Base-by-base conservation (phyloP, 2,329 filamentous ascomycete species). In the Colletotrichum neosansevieriae region DNA sequence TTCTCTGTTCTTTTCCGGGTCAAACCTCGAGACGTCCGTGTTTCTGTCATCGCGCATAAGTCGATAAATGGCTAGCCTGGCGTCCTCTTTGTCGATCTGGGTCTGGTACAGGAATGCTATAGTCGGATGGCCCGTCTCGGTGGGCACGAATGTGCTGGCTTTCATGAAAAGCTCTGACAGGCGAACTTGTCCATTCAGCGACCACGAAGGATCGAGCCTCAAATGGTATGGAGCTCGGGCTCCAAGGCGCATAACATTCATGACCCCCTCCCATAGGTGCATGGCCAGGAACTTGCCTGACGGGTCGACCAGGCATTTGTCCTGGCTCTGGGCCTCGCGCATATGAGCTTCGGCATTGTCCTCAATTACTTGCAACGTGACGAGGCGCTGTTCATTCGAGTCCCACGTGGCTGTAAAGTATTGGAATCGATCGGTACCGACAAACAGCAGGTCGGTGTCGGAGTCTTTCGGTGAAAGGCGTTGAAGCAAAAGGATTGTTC, bases 321-420 rank as follows among this genome's bases (percentile, higher is more conserved):
- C 93, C 72, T 92, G 91, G 67, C 92, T 94, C 77, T 95, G 92
- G 7, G 92, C 91, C 75, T 97, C 92, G 59, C 93, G 84, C 86
- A 91, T 87, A 69, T 89, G 85, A 42, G 82, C 85, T 74, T 90
- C 88, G 36, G 85, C 81, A 1, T 80, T 74, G 70, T 91, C 88
- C 45, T 83, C 79, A 45, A 88, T 85, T 1, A 80, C 74, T 73
- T 85, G 82, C 21, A 86, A 76, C 0, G 85, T 87, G 9, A 86
- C 83, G 2, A 91, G 78, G 65, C 82, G 77, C 19, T 79, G 79
- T 4, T 75, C 82, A 76, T 86, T 79, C 0, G 85, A 75, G 73
- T 98, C 90, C 94, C 96, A 99, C 15, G 86, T 89, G 19, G 97
- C 79, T 2, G 94, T 97, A 78, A 98, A 97, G 81, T 97, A 98